phyloP scores from a whole-genome alignment of 768 basidiomycete genomes.

The Leucocoprinus leucothites region DNA sequence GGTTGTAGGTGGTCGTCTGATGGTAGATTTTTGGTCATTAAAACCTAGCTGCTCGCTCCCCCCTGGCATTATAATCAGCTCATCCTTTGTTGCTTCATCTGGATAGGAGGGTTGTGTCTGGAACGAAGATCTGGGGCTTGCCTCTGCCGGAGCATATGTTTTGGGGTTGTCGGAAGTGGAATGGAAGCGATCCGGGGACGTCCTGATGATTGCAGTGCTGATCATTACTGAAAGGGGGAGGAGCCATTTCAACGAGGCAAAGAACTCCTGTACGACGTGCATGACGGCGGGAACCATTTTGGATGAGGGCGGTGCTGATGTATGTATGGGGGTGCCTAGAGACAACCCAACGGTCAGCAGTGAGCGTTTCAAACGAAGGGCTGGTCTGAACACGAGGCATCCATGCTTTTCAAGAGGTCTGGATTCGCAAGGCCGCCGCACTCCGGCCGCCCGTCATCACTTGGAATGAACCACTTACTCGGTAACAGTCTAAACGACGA shows the following conservation, averaged over 20 bases:
- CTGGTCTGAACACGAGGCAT: neutral
- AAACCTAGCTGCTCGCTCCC: neutral
- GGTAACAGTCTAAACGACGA: no score
- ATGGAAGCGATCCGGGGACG: neutral
- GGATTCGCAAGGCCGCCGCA: neutral
- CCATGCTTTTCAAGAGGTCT: neutral
- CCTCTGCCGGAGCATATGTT: neutral
- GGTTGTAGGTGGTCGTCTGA: neutral
- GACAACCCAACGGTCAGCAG: neutral
- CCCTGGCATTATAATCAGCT: neutral
- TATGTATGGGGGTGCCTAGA: neutral
- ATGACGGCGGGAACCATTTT: neutral
- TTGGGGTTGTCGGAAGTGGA: neutral
- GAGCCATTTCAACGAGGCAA: neutral
- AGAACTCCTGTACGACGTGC: slow-evolving; percentile 1
- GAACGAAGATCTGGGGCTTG: neutral
- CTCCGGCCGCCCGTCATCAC: no score
- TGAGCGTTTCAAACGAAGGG: neutral
- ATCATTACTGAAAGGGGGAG: slow-evolving; percentile 1
- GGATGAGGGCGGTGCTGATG: neutral
- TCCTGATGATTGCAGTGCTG: neutral
- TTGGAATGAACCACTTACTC: no score
- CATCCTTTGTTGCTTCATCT: neutral
- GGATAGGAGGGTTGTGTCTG: neutral
- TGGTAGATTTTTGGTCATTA: neutral